These are phyloP conservation scores for Xylaria sp. DNA, from an alignment of 2,329 filamentous ascomycete species.

Conservation along the genomic window DNA sequence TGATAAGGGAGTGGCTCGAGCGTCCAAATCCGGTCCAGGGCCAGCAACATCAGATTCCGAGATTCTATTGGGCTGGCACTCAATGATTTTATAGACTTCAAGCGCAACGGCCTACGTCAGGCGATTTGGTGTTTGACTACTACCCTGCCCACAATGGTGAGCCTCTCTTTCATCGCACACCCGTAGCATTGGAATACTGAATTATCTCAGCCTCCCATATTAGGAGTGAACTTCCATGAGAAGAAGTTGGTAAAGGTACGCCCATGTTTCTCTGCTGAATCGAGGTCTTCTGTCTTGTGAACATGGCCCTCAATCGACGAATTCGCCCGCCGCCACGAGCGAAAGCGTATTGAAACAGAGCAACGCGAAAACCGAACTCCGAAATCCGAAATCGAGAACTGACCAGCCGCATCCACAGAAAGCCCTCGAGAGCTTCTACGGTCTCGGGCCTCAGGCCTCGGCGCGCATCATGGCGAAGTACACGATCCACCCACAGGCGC, in stretches of 20 bases:
- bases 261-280: conserved; percentile 10
- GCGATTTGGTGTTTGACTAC: conserved; percentile 9
- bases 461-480: conserved; percentile 83
- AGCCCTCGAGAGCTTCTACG: conserved; percentile 85
- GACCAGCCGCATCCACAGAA: conserved; percentile 51
- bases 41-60: conserved; percentile 17
- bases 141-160: conserved; percentile 25
- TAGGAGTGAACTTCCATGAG: conserved; percentile 86
- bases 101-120: conserved; percentile 9
- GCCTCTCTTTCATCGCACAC: not conserved
- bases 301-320: not conserved
- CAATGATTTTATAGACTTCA: not conserved
- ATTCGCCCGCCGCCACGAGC: not conserved
- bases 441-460: conserved; percentile 73
- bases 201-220: conserved; percentile 73
- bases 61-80: conserved; percentile 6
- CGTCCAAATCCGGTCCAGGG: conserved; percentile 1
- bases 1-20: conserved; percentile 24
- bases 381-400: conserved; percentile 3
- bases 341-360: not conserved
- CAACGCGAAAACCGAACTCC: not conserved
- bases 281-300: conserved; percentile 14
- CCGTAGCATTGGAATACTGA: not conserved
- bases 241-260: conserved; percentile 79
- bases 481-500: conserved; percentile 83